phyloP scores from a whole-genome alignment of 257 asterid genomes.

The Echium plantagineum region DNA sequence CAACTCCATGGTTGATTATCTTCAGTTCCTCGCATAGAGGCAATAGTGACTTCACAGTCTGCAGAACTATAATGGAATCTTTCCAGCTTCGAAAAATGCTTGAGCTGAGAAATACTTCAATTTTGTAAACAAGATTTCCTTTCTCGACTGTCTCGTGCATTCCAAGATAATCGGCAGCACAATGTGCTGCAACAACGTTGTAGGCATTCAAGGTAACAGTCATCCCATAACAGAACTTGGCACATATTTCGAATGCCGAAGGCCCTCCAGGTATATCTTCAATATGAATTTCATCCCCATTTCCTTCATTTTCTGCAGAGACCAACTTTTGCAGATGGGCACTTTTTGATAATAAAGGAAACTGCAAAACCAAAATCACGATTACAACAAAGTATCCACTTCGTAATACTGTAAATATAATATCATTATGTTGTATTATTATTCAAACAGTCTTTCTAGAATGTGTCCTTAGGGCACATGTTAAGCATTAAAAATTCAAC shows the following conservation, averaged over 20 bases:
- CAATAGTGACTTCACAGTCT: slow-evolving; percentile 52
- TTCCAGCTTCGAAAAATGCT: slow-evolving; percentile 87
- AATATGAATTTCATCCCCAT: slow-evolving; percentile 34
- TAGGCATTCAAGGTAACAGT: slow-evolving; percentile 66
- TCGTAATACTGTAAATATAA: too few relatives aligned
- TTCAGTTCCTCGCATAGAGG: slow-evolving; percentile 65
- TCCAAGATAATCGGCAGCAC: slow-evolving; percentile 78
- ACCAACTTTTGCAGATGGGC: slow-evolving; percentile 52
- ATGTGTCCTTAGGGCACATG: too few relatives aligned
- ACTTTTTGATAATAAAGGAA: slow-evolving; percentile 71
- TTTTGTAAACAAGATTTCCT: slow-evolving; percentile 72
- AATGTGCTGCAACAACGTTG: slow-evolving; percentile 65
- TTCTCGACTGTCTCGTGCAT: slow-evolving; percentile 68
- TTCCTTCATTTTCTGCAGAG: slow-evolving; percentile 25
- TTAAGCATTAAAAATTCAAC: too few relatives aligned
- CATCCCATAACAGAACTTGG: slow-evolving; percentile 84
- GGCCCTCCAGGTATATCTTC: slow-evolving; percentile 72
- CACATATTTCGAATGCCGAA: slow-evolving; percentile 71
- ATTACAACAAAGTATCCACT: neutral
- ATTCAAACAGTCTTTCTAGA: too few relatives aligned
- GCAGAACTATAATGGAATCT: slow-evolving; percentile 76
- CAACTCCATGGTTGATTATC: slow-evolving; percentile 45
- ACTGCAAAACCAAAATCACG: slow-evolving; percentile 23
- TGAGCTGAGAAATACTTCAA: slow-evolving; percentile 69
- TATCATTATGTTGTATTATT: too few relatives aligned